phyloP scores from a whole-genome alignment of 805 yeast species.

The Kodamaea nitidulidarum region DNA sequence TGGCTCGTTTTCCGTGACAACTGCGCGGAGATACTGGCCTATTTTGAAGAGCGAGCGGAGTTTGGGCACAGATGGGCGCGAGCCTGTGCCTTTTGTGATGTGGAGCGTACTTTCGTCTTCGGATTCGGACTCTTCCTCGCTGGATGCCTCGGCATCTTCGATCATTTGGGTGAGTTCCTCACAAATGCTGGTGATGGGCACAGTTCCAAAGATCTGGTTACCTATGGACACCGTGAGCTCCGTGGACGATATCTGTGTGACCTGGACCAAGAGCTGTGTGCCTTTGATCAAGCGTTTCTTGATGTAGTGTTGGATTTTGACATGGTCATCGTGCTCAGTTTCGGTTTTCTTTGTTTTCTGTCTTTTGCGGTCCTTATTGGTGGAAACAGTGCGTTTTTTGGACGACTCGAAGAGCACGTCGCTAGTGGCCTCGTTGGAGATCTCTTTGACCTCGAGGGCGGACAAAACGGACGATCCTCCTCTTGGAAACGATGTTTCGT shows the following conservation, averaged over 20 bases:
- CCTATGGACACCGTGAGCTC: slow-evolving; percentile 73
- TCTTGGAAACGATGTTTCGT: slow-evolving; percentile 80
- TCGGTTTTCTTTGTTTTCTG: slow-evolving; percentile 16
- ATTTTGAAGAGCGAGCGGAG: slow-evolving; percentile 50
- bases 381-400: slow-evolving; percentile 24
- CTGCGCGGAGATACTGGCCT: slow-evolving; percentile 87
- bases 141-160: slow-evolving; percentile 36
- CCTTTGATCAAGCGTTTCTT: slow-evolving; percentile 69
- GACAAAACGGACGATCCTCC: slow-evolving; percentile 88
- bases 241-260: slow-evolving; percentile 53
- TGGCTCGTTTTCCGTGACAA: slow-evolving; percentile 54
- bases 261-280: slow-evolving; percentile 71
- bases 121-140: slow-evolving; percentile 38
- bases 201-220: slow-evolving; percentile 74
- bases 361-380: slow-evolving; percentile 23
- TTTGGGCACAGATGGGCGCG: slow-evolving; percentile 49
- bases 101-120: slow-evolving; percentile 18
- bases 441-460: slow-evolving; percentile 87
- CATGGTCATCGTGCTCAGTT: slow-evolving; percentile 19
- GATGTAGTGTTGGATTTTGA: slow-evolving; percentile 54
- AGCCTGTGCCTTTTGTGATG: slow-evolving; percentile 16
- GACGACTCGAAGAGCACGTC: slow-evolving; percentile 74
- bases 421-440: slow-evolving; percentile 84
- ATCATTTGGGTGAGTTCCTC: slow-evolving; percentile 53
- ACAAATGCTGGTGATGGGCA: slow-evolving; percentile 71